These are phyloP conservation scores for Hypoxylon sp. DNA, from an alignment of 2,329 filamentous ascomycete genomes.

Conservation along the genomic window DNA sequence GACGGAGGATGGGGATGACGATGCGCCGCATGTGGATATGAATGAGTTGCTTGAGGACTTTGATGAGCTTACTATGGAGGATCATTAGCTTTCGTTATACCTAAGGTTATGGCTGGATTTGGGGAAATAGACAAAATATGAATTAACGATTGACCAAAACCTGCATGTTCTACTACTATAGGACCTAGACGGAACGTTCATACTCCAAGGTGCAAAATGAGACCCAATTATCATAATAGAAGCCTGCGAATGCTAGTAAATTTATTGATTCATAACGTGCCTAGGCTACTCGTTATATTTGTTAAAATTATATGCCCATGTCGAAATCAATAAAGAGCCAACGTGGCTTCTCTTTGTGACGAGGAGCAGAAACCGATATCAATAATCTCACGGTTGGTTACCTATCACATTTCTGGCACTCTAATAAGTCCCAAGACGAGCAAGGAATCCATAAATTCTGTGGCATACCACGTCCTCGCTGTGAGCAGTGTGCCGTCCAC, in stretches of 20 bases:
- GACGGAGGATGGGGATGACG: conserved; percentile 74
- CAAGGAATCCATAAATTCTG: neutral
- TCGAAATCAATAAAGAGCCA: neutral
- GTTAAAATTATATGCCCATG: neutral
- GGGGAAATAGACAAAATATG: conserved; percentile 23
- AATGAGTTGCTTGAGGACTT: conserved; percentile 92
- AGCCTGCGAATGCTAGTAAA: neutral
- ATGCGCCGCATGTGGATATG: conserved; percentile 80
- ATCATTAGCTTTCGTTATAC: conserved; percentile 55
- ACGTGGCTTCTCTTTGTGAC: neutral
- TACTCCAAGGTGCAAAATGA: neutral
- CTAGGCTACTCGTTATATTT: no score
- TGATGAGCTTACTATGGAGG: conserved; percentile 85
- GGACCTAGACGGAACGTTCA: neutral
- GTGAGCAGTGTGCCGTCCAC: neutral
- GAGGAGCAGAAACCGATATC: neutral
- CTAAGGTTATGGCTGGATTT: neutral
- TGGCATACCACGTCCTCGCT: neutral
- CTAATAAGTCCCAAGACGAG: neutral
- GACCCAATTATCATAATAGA: neutral
- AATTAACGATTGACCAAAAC: conserved; percentile 6
- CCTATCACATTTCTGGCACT: neutral
- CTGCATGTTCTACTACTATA: neutral
- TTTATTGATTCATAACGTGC: neutral
- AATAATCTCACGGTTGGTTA: neutral